phyloP scores from a whole-genome alignment of 2,329 filamentous ascomycete genomes.

The Xylaria sp. region DNA sequence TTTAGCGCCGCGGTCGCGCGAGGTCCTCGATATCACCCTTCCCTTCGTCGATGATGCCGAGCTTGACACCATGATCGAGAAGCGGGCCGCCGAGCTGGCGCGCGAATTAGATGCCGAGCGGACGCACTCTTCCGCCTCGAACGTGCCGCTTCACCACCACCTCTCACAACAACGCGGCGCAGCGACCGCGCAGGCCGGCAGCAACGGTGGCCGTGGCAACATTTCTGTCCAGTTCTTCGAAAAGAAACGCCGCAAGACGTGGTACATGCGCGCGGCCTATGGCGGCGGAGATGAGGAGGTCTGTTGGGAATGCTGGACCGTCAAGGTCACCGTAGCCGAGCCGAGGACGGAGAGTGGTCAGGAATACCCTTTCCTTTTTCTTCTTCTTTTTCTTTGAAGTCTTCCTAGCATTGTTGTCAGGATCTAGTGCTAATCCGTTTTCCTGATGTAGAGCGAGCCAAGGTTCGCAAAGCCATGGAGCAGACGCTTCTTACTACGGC shows the following conservation, averaged over 20 bases:
- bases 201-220: constrained; percentile 65
- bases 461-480: constrained; percentile 91
- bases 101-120: constrained; percentile 76
- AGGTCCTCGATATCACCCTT: constrained; percentile 89
- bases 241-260: constrained; percentile 84
- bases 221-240: constrained; percentile 94
- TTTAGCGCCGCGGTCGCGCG: constrained; percentile 81
- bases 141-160: constrained; percentile 43
- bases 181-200: constrained; percentile 3
- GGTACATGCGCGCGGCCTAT: constrained; percentile 68
- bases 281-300: constrained; percentile 82
- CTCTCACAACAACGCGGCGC: constrained; percentile 47
- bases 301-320: constrained; percentile 95
- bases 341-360: constrained; percentile 87
- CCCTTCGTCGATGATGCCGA: constrained; percentile 90
- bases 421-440: constrained; percentile 17
- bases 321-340: constrained; percentile 92
- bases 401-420: not conserved
- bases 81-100: constrained; percentile 81
- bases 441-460: constrained; percentile 74
- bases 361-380: constrained; percentile 45
- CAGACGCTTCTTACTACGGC: constrained; percentile 86
- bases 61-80: constrained; percentile 92
- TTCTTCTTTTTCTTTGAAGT: no score
- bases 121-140: constrained; percentile 37